phyloP scores from a whole-genome alignment of 306 rosid genomes.

The Fragaria vesca region DNA sequence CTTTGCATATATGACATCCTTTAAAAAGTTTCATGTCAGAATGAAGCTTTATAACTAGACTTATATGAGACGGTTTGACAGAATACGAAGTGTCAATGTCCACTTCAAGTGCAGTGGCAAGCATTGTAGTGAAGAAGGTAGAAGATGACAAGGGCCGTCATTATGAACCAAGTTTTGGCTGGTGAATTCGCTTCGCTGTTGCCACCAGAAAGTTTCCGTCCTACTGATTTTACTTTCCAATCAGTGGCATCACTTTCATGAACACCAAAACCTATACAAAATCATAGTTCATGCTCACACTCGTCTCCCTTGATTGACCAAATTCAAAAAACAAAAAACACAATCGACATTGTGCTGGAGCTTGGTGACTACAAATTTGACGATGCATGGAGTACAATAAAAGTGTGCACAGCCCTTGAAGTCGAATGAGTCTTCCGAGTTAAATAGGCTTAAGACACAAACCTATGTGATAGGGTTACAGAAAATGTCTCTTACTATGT shows the following conservation, averaged over 20 bases:
- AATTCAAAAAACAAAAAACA: not conserved
- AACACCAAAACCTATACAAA: not conserved
- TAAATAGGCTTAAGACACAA: constrained; percentile 32
- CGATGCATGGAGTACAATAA: constrained; percentile 46
- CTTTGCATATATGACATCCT: not conserved
- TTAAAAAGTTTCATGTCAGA: too few species aligned
- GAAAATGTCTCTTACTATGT: too few species aligned
- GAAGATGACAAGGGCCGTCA: not conserved
- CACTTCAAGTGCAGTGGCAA: constrained; percentile 13
- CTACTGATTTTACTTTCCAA: not conserved
- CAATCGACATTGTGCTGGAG: constrained; percentile 30
- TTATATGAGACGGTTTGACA: too few species aligned
- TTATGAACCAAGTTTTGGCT: not conserved
- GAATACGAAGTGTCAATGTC: not conserved
- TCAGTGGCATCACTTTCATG: not conserved
- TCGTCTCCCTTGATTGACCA: not conserved
- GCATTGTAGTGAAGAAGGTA: not conserved
- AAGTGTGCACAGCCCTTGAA: constrained; percentile 43
- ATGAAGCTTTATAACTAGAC: too few species aligned
- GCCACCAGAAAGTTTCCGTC: not conserved
- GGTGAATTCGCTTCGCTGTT: constrained; percentile 21
- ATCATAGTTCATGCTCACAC: not conserved
- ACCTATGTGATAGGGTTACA: too few species aligned
- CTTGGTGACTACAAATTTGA: constrained; percentile 45
- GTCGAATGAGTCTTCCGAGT: constrained; percentile 16